These are phyloP conservation scores for Yamadazyma friedrichii DNA, from an alignment of 1,139 yeast species.

Conservation along the genomic window DNA sequence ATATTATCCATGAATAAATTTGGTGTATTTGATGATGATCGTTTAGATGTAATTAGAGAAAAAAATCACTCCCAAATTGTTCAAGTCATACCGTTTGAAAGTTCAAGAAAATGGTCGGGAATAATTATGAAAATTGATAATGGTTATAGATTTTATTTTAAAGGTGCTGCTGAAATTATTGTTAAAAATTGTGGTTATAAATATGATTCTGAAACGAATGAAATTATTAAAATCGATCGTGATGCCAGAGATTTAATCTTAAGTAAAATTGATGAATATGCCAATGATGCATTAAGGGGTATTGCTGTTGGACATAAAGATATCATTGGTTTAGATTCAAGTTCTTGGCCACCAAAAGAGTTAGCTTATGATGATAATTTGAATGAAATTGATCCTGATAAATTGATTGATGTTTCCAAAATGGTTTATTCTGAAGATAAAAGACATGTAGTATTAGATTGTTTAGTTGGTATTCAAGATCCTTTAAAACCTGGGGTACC, in stretches of 20 bases:
- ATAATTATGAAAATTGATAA: conserved; percentile 53
- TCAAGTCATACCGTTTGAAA: conserved; percentile 87
- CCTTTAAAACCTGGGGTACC: conserved; percentile 91
- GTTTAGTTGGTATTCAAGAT: conserved; percentile 89
- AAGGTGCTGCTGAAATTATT: conserved; percentile 94
- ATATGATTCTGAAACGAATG: conserved; percentile 17
- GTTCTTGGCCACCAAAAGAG: conserved; percentile 66
- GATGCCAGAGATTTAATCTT: conserved; percentile 33
- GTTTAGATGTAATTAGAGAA: conserved; percentile 41
- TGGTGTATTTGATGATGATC: conserved; percentile 36
- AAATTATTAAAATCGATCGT: conserved; percentile 25
- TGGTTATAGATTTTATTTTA: conserved; percentile 65
- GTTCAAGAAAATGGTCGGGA: conserved; percentile 92
- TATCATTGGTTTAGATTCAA: conserved; percentile 41
- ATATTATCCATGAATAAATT: conserved; percentile 63
- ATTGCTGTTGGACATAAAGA: conserved; percentile 81
- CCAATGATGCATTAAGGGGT: conserved; percentile 79
- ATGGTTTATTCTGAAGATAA: conserved; percentile 24
- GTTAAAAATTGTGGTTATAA: conserved; percentile 56
- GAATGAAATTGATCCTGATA: conserved; percentile 47
- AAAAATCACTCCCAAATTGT: conserved; percentile 44
- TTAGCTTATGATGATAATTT: conserved; percentile 26
- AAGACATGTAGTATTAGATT: conserved; percentile 51
- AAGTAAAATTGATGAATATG: conserved; percentile 59
- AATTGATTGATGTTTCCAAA: conserved; percentile 33